Base-by-base conservation (phyloP, 192 early-diverging fungal genomes). In the Umbelopsis isabellina region DNA sequence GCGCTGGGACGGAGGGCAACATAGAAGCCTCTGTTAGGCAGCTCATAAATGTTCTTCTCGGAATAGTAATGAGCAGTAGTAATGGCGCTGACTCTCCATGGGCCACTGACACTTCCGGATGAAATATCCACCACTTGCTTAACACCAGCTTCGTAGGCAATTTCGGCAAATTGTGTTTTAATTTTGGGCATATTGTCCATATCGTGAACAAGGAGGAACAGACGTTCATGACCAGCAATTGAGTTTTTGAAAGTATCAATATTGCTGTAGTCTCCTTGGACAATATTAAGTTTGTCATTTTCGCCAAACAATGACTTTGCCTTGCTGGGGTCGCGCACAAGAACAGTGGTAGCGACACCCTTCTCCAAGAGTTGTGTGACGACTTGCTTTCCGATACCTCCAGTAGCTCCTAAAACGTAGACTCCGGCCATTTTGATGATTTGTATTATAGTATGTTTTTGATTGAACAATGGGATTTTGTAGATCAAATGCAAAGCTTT, bases 331-430 rank as follows among this genome's bases (percentile, higher is more conserved):
- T 68, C 51, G 37, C 72, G 67, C 4, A 52, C 66, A 1, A 68
- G 44, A 11, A 64, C n/a, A 5, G 72, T 74, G 0, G 46, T 49
- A 15, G 51, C 7, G 15, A 49, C 53, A 18, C 33, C 44, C 22
- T 68, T 53, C 3, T 21, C 37, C 41, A 64, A 64, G 16, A 74
- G 66, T 11, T 15, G 2, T 18, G 16, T 18, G 8, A 64, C 66
- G 6, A 61, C 11, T 20, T 74, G 67, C 2, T 10, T 30, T 10
- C 67, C 72, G 49, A 74, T 69, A 10, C 68, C 51, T 20, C 72
- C 72, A 20, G 72, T 65, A 45, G 49, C 55, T 11, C 72, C 67
- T 30, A 68, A 35, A 45, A 74, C 52, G 22, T 61, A 69, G 3
- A 69, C 37, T 45, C 61, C 58, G 11, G 37, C 37, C 37, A 41